Conservation (phyloP, 768 basidiomycete genomes). For the Kondoa malvinella region DNA sequence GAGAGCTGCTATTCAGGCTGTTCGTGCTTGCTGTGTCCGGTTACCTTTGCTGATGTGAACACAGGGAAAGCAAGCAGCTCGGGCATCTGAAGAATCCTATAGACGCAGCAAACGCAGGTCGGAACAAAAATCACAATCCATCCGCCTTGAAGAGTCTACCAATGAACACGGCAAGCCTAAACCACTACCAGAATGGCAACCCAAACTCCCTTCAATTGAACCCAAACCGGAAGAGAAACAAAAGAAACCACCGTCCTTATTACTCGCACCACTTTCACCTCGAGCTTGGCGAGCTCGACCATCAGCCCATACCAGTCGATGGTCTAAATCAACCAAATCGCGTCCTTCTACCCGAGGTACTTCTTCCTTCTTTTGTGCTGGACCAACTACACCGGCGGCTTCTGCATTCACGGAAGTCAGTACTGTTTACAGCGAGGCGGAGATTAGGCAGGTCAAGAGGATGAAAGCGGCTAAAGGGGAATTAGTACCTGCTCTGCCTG, state of each 20-base stretch:
- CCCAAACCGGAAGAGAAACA: no score
- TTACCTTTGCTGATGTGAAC: background rate
- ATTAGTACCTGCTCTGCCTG: background rate
- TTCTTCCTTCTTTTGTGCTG: background rate
- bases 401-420: background rate
- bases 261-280: no score
- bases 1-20: background rate
- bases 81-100: background rate
- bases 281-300: no score
- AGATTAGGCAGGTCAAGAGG: background rate
- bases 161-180: no score
- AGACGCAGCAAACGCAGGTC: no score
- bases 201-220: no score
- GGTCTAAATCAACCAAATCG: background rate
- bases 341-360: background rate
- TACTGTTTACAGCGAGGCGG: background rate
- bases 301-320: no score
- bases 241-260: no score
- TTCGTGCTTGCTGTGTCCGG: background rate
- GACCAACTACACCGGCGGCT: background rate
- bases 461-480: background rate
- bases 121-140: no score
- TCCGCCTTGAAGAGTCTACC: no score
- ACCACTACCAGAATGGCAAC: no score
- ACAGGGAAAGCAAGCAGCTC: background rate